Evolutionary conservation across 2,329 filamentous ascomycete species (phyloP).

Genomic region (Colletotrichum liaoningense): DNA sequence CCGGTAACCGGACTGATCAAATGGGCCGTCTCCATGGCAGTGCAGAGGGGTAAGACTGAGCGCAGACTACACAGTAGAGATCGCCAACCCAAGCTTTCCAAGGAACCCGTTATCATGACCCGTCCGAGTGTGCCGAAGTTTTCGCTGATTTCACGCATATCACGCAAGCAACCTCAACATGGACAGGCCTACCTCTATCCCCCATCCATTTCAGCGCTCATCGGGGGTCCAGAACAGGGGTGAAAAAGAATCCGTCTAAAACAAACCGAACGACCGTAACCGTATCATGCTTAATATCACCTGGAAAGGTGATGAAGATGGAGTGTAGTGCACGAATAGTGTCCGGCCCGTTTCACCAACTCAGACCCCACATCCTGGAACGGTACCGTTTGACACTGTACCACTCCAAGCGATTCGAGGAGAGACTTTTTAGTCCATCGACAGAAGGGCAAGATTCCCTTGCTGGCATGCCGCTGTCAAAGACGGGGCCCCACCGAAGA

Average conservation of each 20-base stretch:
- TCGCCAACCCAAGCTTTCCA: background rate
- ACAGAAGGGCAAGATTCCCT: background rate
- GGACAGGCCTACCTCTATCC: background rate
- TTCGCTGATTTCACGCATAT: background rate
- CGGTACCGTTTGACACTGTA: background rate
- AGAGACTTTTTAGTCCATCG: background rate
- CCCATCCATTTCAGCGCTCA: background rate
- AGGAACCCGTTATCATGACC: background rate
- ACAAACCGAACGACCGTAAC: constrained; percentile 2
- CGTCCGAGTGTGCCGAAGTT: background rate
- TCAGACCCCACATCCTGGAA: background rate
- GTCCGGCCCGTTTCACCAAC: background rate
- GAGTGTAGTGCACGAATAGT: background rate
- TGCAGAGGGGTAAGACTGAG: background rate
- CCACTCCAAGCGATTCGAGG: background rate
- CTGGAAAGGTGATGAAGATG: background rate
- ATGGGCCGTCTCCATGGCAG: background rate
- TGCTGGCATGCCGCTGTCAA: constrained; percentile 26
- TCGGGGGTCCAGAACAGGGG: background rate
- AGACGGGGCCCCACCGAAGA: background rate
- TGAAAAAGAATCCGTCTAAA: background rate
- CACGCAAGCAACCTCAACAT: background rate
- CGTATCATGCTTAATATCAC: constrained; percentile 15
- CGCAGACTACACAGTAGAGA: background rate
- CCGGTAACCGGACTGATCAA: background rate